Base-by-base conservation (phyloP, 1,284 basidiomycete genomes). In the Cerrena zonata region DNA sequence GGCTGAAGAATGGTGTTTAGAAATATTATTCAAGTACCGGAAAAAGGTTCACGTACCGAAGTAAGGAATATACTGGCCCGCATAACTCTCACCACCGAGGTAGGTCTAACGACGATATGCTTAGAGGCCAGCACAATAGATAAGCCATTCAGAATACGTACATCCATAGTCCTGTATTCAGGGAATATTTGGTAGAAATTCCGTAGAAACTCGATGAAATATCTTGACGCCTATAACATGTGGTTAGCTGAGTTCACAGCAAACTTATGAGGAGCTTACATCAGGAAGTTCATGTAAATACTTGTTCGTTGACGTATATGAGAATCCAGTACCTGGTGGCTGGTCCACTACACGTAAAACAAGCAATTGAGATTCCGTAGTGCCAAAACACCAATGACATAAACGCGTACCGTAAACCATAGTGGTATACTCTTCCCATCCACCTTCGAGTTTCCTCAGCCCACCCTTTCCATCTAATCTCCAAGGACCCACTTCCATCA, bases 391-490 rank as follows among this genome's bases (percentile, higher is more conserved):
- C n/a, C n/a, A n/a, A 38, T 11, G n/a, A 44, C 42, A 36, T 3
- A 5, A 38, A 37, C 48, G 4, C 87, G 65, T 57, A 94, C 93
- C 71, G 63, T 91, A 99, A 51, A 99, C 83, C 70, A 99, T 84
- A 43, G 91, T 95, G n/a, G 91, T 89, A 64, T 95, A 99, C 67
- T 99, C 96, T 67, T 99, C 95, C 95, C 95, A 99, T 4, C 94
- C 94, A 23, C 93, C 94, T 54, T 94, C 87, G 5, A 83, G 75
- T 48, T 85, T 80, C 56, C 81, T 80, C 52, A 97, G 76, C 13
- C 87, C 84, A 22, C 88, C 88, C n/a, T 86, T 73, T 4, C 83
- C 85, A 68, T 91, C 87, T 58, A 86, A 76, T 50, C 86, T 76
- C 80, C 94, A 95, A 3, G 95, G 94, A 0, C 95, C 95, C 19